phyloP scores from a whole-genome alignment of 73 alveolate species.

The Paramecium tetraurelia region DNA sequence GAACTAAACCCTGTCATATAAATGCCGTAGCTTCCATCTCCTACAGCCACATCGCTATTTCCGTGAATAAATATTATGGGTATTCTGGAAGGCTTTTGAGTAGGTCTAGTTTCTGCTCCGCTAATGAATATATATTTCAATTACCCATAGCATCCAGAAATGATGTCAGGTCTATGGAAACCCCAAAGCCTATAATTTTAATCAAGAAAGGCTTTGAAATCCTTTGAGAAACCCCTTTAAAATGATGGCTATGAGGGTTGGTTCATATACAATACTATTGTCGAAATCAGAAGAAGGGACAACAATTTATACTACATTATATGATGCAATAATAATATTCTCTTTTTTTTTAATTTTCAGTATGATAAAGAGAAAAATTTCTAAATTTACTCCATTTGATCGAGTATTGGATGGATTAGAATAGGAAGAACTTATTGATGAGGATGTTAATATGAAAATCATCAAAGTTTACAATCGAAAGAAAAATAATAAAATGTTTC shows the following conservation, averaged over 20 bases:
- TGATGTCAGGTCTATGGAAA: constrained; percentile 31
- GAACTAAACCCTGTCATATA: constrained; percentile 61
- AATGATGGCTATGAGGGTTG: not conserved
- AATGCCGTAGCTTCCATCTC: constrained; percentile 57
- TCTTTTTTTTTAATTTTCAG: not conserved
- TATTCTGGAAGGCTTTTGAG: not conserved
- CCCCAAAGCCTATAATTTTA: not conserved
- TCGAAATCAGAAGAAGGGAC: not conserved
- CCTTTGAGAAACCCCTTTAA: constrained; percentile 10
- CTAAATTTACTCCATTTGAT: constrained; percentile 21
- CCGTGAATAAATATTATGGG: constrained; percentile 69
- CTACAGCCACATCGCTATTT: constrained; percentile 67
- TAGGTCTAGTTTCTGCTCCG: constrained; percentile 17
- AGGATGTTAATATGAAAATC: not conserved
- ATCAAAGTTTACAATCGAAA: not conserved
- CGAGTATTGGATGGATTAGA: constrained; percentile 39
- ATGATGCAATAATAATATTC: not conserved
- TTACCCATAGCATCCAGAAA: constrained; percentile 29
- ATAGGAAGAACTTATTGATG: constrained; percentile 22
- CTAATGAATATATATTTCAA: not conserved
- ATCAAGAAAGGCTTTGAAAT: not conserved
- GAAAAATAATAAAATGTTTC: constrained; percentile 42
- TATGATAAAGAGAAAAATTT: not conserved
- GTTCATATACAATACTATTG: not conserved
- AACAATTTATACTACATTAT: not conserved